Base-by-base conservation (phyloP, 2,329 filamentous ascomycete species). In the Mycosphaerella arachidis region DNA sequence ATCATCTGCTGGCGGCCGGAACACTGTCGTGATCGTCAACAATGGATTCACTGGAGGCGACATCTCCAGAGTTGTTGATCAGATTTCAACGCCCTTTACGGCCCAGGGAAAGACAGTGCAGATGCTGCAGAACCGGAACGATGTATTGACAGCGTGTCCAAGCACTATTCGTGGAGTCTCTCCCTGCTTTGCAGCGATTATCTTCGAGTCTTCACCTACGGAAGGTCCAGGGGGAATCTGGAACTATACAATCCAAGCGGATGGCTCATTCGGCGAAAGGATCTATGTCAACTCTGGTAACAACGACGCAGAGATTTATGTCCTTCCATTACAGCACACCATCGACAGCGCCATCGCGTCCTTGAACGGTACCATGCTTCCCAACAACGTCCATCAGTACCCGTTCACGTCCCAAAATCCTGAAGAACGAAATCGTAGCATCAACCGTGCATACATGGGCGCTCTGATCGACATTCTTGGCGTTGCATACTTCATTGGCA, bases 231-330 rank as follows among this genome's bases (percentile, higher is more conserved):
- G 81, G 6, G 82, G 82, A 1, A 74, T 83, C 48, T 96, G 92
- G 92, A 95, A 94, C 74, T 97, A 96, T 71, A 92, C 90, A 0
- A 79, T 96, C 29, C 82, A 90, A 58, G 86, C 86, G 2, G 92
- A 96, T 71, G 87, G 87, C 37, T 80, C 85, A 0, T 80, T 96
- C 59, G 86, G 87, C 20, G 72, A 75, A 7, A 83, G 82, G 57
- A 86, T 95, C 62, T 81, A 87, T 64, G 83, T 88, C 31, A 79
- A 86, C 35, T 78, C 79, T n/a, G 74, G 80, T 48, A 80, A 82
- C 65, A 96, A 96, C 70, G 88, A 91, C 71, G 85, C 84, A 52
- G 82, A 96, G 73, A 79, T 93, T 20, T 96, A 92, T 68, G 75
- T 89, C 43, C 77, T 95, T 18, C 92, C 92, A 1, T 78, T 96